A percentile compares a stretch with the other conserved stretches of the same genome.
Conservation (phyloP, 2,329 filamentous ascomycete species). For the Penicillium hesseltinei region DNA sequence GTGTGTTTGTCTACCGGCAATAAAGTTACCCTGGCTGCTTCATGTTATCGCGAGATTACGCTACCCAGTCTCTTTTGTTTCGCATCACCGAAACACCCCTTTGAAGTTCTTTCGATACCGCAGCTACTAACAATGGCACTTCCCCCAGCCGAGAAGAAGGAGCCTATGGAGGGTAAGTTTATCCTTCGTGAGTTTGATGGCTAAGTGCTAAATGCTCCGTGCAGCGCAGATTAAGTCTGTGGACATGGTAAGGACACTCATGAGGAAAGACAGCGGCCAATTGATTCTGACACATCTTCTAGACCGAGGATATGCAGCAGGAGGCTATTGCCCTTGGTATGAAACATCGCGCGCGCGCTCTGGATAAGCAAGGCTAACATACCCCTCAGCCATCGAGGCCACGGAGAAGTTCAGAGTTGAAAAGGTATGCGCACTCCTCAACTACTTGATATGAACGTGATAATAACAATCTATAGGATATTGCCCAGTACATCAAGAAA, state of each 20-base stretch:
- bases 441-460: background rate
- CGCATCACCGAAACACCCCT: background rate
- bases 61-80: background rate
- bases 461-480: slow-evolving; percentile 63
- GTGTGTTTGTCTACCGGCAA: slow-evolving; percentile 8
- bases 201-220: slow-evolving; percentile 18
- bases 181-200: background rate
- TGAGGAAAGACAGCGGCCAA: slow-evolving; percentile 7
- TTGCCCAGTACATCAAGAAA: slow-evolving; percentile 93
- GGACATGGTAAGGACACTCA: slow-evolving; percentile 74
- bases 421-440: slow-evolving; percentile 52
- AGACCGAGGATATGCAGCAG: slow-evolving; percentile 97
- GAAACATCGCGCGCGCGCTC: slow-evolving; percentile 33
- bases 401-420: slow-evolving; percentile 71
- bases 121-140: slow-evolving; percentile 34
- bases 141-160: slow-evolving; percentile 50
- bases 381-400: slow-evolving; percentile 61
- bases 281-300: slow-evolving; percentile 21
- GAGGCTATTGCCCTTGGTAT: slow-evolving; percentile 94
- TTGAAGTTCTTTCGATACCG: background rate
- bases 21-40: slow-evolving; percentile 9
- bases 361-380: slow-evolving; percentile 27
- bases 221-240: slow-evolving; percentile 95
- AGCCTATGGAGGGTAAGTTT: slow-evolving; percentile 73
- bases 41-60: slow-evolving; percentile 14